Evolutionary conservation across 2,329 filamentous ascomycete species (phyloP), one percentile per base, ranked within the genome.

Genomic region (Parafenestella ontariensis): DNA sequence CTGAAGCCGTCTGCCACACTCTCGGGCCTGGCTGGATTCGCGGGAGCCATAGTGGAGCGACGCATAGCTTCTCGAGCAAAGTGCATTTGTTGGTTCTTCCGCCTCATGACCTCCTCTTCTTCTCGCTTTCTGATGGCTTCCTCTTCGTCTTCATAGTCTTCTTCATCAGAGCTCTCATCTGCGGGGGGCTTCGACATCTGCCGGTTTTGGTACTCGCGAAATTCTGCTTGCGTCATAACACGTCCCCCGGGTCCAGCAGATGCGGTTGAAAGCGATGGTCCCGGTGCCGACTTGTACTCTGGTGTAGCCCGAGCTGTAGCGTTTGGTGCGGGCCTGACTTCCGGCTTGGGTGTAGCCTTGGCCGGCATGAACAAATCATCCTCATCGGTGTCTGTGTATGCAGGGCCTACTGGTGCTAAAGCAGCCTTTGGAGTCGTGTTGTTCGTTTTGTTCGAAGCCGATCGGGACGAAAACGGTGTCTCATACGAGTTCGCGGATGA

Each of bases 111-210:
- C 43, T 73, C 69, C 42, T 75, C 70, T 49, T 74, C 67, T 46
- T 73, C 60, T 13, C 71, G 66, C 46, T 68, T 66, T 57, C 62
- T 60, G 49, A 72, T 70, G 3, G 68, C 68, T 15, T 76, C 73
- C 51, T 76, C 73, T 53, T 76, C 73, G 39, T 75, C 73, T 37
- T 76, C 73, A 48, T 75, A 74, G 40, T 75, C 70, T 31, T 74
- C 71, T 8, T 73, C 69, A 8, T 71, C 70, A 2, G 68, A 69
- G 52, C 64, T 68, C 36, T 72, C 66, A 7, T 66, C 59, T 18
- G 64, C 56, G 2, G 55, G 47, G n/a, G 71, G 59, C 33, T 73
- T 62, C 7, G 60, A 55, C 37, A 64, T 61, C 26, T 66, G 64
- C 24, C 61, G 59, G 50, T 68, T 61, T 48, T 75, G 68, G 43